Conservation (phyloP, 164 flowering plant species). For the Nymphaea thermarum region DNA sequence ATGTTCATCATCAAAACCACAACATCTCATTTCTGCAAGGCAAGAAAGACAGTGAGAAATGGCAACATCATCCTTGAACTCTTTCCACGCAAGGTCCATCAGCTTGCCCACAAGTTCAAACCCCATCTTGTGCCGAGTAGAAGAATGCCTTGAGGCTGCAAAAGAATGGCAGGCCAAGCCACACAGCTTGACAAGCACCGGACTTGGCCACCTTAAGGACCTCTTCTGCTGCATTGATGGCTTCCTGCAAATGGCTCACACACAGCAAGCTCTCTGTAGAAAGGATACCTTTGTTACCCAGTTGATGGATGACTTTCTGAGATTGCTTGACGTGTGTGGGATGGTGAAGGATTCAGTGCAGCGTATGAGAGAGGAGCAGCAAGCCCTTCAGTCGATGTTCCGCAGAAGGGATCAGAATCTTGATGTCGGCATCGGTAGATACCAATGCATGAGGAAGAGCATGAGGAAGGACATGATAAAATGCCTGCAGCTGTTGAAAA, state of each 20-base stretch:
- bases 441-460: background rate
- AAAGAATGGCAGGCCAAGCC: background rate
- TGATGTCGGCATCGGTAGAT: background rate
- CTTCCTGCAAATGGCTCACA: conserved; percentile 11
- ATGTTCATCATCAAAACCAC: background rate
- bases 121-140: background rate
- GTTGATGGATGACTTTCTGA: conserved; percentile 21
- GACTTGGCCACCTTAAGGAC: background rate
- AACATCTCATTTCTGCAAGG: background rate
- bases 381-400: conserved; percentile 16
- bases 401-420: conserved; percentile 19
- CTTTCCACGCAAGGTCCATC: background rate
- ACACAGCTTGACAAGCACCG: background rate
- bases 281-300: conserved; percentile 18
- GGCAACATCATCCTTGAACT: background rate
- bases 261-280: conserved; percentile 7
- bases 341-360: conserved; percentile 15
- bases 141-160: background rate
- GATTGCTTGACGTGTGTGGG: conserved; percentile 23
- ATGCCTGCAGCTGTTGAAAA: background rate
- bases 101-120: background rate
- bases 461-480: background rate
- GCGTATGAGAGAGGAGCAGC: conserved; percentile 17
- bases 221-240: conserved; percentile 3
- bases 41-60: background rate